These are phyloP conservation scores for Vitis hybrid DNA, from an alignment of 177 flowering plant genomes.

Conservation along the genomic window DNA sequence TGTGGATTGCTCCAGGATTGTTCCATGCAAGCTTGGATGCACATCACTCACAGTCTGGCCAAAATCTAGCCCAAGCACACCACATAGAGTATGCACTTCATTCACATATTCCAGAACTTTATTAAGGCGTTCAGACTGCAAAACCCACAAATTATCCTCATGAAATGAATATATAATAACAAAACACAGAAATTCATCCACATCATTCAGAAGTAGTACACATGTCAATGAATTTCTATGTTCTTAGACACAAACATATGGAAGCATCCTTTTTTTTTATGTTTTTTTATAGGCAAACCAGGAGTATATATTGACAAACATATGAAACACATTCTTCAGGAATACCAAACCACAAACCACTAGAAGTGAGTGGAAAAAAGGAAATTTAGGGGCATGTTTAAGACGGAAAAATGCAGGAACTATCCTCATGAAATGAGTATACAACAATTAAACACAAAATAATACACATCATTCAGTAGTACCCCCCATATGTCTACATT, in stretches of 20 bases:
- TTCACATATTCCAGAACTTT: slow-evolving; percentile 76
- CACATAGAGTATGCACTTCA: slow-evolving; percentile 85
- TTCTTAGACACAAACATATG: background rate
- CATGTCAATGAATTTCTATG: background rate
- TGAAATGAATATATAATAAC: background rate
- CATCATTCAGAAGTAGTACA: background rate
- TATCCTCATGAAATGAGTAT: too few species aligned
- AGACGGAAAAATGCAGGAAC: background rate
- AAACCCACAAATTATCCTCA: slow-evolving; percentile 4
- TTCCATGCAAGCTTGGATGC: slow-evolving; percentile 76
- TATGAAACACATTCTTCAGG: too few species aligned
- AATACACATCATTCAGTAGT: too few species aligned
- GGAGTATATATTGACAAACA: background rate
- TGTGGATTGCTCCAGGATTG: slow-evolving; percentile 49
- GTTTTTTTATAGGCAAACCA: background rate
- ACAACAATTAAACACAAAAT: too few species aligned
- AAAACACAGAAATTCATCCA: slow-evolving; percentile 1
- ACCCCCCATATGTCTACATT: too few species aligned
- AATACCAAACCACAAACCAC: too few species aligned
- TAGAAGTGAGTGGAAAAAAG: background rate
- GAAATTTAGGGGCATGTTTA: background rate
- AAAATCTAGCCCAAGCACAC: slow-evolving; percentile 86
- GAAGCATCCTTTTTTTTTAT: background rate
- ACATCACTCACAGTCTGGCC: slow-evolving; percentile 78
- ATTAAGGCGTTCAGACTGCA: slow-evolving; percentile 84